Conservation (phyloP, 768 basidiomycete species). For the Mycena indigotica region DNA sequence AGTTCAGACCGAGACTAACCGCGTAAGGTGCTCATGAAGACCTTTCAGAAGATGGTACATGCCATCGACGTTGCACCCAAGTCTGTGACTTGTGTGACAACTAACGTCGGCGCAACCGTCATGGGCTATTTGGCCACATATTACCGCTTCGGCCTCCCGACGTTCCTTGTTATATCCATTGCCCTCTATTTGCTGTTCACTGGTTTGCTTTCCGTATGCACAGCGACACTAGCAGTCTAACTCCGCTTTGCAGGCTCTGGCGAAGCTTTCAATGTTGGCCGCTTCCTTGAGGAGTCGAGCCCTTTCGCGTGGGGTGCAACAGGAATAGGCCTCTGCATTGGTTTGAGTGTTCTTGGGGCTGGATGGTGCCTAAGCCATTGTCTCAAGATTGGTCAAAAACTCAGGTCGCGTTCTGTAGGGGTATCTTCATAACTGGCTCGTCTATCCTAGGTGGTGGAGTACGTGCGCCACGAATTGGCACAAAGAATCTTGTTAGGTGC, state of each 20-base stretch:
- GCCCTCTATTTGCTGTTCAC: constrained; percentile 90
- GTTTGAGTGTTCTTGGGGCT: constrained; percentile 90
- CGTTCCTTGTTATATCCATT: constrained; percentile 62
- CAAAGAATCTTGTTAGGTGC: constrained; percentile 96
- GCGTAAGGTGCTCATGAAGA: constrained; percentile 85
- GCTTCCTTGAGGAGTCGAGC: constrained; percentile 90
- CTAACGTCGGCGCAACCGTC: constrained; percentile 8
- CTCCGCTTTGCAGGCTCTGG: constrained; percentile 61
- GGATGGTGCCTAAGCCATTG: constrained; percentile 71
- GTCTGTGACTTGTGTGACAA: constrained; percentile 21
- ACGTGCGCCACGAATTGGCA: constrained; percentile 87
- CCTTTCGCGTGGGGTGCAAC: constrained; percentile 92
- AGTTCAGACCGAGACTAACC: constrained; percentile 53
- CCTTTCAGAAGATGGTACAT: constrained; percentile 98
- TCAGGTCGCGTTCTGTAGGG: constrained; percentile 57
- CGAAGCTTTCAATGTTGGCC: constrained; percentile 91
- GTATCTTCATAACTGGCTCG: constrained; percentile 96
- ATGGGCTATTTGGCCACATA: constrained; percentile 58
- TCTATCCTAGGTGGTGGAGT: constrained; percentile 97
- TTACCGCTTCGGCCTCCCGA: constrained; percentile 69
- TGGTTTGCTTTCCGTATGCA: constrained; percentile 48
- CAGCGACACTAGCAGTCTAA: neutral
- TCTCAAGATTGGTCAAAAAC: neutral
- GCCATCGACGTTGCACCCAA: constrained; percentile 3
- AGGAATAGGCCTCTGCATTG: constrained; percentile 91